These are phyloP conservation scores for Orbilia ellipsospora DNA, from an alignment of 2,329 filamentous ascomycete species.

Conservation along the genomic window DNA sequence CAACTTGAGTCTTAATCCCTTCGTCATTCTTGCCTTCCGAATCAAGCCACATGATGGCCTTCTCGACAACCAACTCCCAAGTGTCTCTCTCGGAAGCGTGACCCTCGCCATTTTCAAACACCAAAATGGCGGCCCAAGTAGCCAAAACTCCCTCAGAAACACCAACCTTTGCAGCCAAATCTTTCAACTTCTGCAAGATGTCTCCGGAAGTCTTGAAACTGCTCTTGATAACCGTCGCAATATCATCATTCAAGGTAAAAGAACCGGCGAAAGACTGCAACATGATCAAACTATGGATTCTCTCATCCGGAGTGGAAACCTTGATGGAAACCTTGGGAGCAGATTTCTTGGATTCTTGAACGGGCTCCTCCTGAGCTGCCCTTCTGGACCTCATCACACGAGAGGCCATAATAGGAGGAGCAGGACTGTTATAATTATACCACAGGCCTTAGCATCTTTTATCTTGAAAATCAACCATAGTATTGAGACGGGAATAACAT, in stretches of 20 bases:
- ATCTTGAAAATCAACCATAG: too few relatives aligned
- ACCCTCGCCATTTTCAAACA: conserved; percentile 41
- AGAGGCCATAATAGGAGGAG: too few relatives aligned
- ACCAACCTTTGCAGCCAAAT: conserved; percentile 31
- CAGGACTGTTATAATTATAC: too few relatives aligned
- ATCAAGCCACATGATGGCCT: conserved; percentile 47
- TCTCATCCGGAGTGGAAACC: conserved; percentile 28
- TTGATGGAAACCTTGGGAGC: background rate
- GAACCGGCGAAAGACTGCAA: conserved; percentile 47
- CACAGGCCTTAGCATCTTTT: too few relatives aligned
- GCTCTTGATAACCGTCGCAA: conserved; percentile 20
- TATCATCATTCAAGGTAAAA: conserved; percentile 2
- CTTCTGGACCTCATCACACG: too few relatives aligned
- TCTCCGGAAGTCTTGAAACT: conserved; percentile 37
- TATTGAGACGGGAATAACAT: background rate
- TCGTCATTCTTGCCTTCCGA: conserved; percentile 38
- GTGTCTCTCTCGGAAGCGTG: conserved; percentile 47
- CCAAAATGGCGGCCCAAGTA: conserved; percentile 43
- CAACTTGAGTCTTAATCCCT: conserved; percentile 20
- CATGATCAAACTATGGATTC: conserved; percentile 50
- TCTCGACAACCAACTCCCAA: conserved; percentile 54
- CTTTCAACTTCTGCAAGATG: conserved; percentile 34
- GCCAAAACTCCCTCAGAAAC: conserved; percentile 34
- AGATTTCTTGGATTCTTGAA: background rate
- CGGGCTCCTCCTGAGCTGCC: too few relatives aligned